Evolutionary conservation across 192 early-diverging fungal genomes (phyloP).

Genomic region (Gryganskiella cystojenkinii): DNA sequence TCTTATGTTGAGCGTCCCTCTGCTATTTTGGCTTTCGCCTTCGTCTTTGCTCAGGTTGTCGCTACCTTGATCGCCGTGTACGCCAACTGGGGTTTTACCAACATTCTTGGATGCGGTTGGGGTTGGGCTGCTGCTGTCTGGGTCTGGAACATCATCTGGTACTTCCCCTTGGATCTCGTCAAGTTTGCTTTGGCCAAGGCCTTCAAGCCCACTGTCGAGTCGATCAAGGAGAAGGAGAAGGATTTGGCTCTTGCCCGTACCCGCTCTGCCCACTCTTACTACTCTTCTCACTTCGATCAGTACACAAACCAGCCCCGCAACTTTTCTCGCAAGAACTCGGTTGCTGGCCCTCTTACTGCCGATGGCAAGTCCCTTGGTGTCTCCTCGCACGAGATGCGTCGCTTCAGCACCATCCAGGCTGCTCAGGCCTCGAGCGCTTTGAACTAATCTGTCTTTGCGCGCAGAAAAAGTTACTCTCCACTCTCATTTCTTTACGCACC

Average conservation of each 20-base stretch:
- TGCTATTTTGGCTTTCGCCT: constrained; percentile 70
- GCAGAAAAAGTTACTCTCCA: not conserved
- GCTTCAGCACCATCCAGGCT: constrained; percentile 79
- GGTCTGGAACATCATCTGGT: constrained; percentile 87
- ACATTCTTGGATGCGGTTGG: constrained; percentile 79
- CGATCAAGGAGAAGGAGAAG: constrained; percentile 31
- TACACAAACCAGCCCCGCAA: constrained; percentile 60
- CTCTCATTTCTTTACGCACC: not conserved
- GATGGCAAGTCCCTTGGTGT: constrained; percentile 69
- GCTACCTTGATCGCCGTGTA: constrained; percentile 87
- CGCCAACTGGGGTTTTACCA: constrained; percentile 84
- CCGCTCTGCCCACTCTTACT: constrained; percentile 72
- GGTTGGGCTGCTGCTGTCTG: constrained; percentile 79
- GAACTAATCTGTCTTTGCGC: not conserved
- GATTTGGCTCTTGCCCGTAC: constrained; percentile 67
- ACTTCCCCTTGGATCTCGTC: constrained; percentile 80
- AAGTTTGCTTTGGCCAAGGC: constrained; percentile 75
- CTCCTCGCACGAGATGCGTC: constrained; percentile 73
- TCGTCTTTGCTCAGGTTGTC: constrained; percentile 76
- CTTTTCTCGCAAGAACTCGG: constrained; percentile 54
- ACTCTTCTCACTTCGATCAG: constrained; percentile 67
- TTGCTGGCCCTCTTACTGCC: constrained; percentile 51
- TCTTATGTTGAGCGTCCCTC: constrained; percentile 83
- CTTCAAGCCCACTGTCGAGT: constrained; percentile 64
- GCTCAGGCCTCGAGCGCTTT: constrained; percentile 64